A percentile compares a stretch with the other conserved stretches of the same genome.
These are phyloP conservation scores for Forsythia viridissima DNA, from an alignment of 257 asterid species.

Conservation along the genomic window DNA sequence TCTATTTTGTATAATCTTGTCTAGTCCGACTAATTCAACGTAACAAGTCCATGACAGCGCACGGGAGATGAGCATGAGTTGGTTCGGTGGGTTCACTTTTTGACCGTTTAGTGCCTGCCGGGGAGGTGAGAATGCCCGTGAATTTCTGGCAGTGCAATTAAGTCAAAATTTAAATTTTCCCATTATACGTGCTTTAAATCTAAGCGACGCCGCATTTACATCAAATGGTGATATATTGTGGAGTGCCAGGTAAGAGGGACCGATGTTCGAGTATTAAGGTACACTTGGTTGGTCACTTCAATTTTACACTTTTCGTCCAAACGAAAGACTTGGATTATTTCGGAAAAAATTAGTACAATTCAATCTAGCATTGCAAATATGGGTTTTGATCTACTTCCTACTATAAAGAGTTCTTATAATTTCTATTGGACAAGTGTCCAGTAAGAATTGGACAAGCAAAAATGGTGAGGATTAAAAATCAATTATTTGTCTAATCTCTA, in stretches of 20 bases:
- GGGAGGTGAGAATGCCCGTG: slow-evolving; percentile 74
- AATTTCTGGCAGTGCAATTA: slow-evolving; percentile 50
- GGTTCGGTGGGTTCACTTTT: neutral
- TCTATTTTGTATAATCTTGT: neutral
- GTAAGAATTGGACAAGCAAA: too few species aligned
- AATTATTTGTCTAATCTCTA: too few species aligned
- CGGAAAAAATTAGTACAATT: too few species aligned
- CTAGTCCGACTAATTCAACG: neutral
- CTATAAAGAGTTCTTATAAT: too few species aligned
- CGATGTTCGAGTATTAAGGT: neutral
- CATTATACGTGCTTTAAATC: neutral
- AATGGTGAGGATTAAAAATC: too few species aligned
- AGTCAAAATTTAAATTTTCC: neutral
- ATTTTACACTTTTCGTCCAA: too few species aligned
- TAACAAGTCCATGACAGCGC: neutral
- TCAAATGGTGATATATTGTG: slow-evolving; percentile 1
- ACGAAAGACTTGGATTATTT: too few species aligned
- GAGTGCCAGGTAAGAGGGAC: slow-evolving; percentile 4
- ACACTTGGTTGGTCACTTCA: neutral
- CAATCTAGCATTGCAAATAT: neutral
- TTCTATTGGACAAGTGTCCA: too few species aligned
- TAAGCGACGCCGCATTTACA: slow-evolving; percentile 5
- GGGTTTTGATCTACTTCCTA: too few species aligned
- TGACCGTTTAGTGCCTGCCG: neutral
- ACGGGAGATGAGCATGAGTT: slow-evolving; percentile 26